phyloP scores from a whole-genome alignment of 2,329 filamentous ascomycete genomes.

The Aspergillus puulaauensis region DNA sequence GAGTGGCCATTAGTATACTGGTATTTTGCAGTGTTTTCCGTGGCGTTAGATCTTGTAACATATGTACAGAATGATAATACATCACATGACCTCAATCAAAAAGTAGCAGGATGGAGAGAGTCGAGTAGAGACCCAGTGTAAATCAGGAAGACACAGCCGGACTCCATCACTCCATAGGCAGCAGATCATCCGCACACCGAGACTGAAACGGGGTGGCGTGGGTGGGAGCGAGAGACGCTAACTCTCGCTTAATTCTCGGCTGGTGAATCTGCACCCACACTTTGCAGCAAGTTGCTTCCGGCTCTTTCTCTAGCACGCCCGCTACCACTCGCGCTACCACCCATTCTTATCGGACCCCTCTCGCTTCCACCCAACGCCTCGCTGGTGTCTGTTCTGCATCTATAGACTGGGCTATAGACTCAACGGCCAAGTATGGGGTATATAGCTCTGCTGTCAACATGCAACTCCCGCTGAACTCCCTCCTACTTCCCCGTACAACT shows the following conservation, averaged over 20 bases:
- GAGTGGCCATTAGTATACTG: constrained; percentile 69
- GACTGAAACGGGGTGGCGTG: constrained; percentile 26
- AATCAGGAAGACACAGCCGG: not conserved
- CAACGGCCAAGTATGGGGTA: not conserved
- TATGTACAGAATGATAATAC: constrained; percentile 7
- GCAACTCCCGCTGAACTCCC: too few species aligned
- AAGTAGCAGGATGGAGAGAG: too few species aligned
- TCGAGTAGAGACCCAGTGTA: not conserved
- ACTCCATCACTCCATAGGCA: not conserved
- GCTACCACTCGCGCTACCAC: constrained; percentile 23
- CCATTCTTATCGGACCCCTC: constrained; percentile 27
- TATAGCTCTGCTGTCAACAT: not conserved
- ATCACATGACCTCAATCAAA: not conserved
- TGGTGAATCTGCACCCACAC: constrained; percentile 16
- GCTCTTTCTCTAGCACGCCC: constrained; percentile 37
- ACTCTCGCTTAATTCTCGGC: constrained; percentile 20
- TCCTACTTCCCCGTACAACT: not conserved
- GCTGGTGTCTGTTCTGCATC: constrained; percentile 14
- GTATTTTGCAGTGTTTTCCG: not conserved
- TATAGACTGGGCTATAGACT: not conserved
- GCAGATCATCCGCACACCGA: constrained; percentile 21
- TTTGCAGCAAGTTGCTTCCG: constrained; percentile 15
- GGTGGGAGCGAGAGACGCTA: constrained; percentile 23
- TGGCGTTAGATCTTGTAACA: not conserved
- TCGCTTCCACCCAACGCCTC: constrained; percentile 33